These are phyloP conservation scores for Nemania serpens DNA, from an alignment of 2,329 filamentous ascomycete genomes.

Conservation along the genomic window DNA sequence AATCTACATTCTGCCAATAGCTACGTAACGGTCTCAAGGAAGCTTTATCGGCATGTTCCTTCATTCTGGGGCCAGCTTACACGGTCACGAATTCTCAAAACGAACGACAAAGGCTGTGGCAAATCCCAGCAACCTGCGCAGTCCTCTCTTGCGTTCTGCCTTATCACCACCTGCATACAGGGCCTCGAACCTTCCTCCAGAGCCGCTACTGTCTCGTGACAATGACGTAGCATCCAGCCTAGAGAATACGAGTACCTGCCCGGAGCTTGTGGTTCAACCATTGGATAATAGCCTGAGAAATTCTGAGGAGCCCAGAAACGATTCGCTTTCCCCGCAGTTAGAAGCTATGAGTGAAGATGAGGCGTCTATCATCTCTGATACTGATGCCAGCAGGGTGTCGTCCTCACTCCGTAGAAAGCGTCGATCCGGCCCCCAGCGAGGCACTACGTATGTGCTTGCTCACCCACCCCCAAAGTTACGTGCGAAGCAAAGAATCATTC, in stretches of 20 bases:
- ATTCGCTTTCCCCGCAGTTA: conserved; percentile 28
- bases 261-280: conserved; percentile 24
- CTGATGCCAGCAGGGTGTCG: conserved; percentile 51
- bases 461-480: conserved; percentile 66
- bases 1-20: background rate
- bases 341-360: conserved; percentile 56
- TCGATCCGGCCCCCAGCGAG: conserved; percentile 56
- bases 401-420: conserved; percentile 45
- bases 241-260: conserved; percentile 25
- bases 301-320: conserved; percentile 36
- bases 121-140: conserved; percentile 36
- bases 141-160: conserved; percentile 38
- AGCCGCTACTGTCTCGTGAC: conserved; percentile 24
- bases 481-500: conserved; percentile 66
- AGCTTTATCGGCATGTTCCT: conserved; percentile 55
- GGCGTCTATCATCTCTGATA: conserved; percentile 49
- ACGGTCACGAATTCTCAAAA: conserved; percentile 62
- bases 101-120: conserved; percentile 43
- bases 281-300: conserved; percentile 27
- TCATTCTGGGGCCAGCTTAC: conserved; percentile 62
- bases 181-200: conserved; percentile 31
- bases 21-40: conserved; percentile 26
- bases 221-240: conserved; percentile 18
- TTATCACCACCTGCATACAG: conserved; percentile 36
- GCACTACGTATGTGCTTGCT: conserved; percentile 69